Conservation (phyloP, 441 rosid species). For the Monsonia emarginata region DNA sequence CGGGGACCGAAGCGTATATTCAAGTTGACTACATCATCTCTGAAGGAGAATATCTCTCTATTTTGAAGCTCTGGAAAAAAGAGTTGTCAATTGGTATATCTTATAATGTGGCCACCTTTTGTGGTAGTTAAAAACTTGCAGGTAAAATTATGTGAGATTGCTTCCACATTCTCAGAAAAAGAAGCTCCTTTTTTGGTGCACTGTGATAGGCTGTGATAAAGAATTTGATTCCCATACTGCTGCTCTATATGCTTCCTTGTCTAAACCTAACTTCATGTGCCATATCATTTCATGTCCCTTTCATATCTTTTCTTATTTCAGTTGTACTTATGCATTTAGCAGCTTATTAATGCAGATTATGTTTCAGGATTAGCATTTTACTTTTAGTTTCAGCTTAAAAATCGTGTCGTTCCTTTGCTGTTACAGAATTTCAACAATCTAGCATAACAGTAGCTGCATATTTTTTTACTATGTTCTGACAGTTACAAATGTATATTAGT, state of each 20-base stretch:
- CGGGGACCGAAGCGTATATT: neutral
- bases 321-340: neutral
- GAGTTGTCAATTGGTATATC: neutral
- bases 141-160: neutral
- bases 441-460: neutral
- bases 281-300: neutral
- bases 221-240: neutral
- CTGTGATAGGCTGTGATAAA: neutral
- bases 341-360: neutral
- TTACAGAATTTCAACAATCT: too few species aligned
- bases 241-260: neutral
- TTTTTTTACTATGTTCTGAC: too few species aligned
- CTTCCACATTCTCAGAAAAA: neutral
- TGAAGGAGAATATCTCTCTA: neutral
- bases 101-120: neutral
- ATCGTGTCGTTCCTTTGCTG: too few species aligned
- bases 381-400: too few species aligned
- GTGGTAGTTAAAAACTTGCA: neutral
- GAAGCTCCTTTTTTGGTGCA: neutral
- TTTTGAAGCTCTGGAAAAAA: neutral
- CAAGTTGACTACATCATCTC: neutral
- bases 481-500: too few species aligned
- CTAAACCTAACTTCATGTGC: neutral
- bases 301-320: neutral
- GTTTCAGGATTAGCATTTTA: too few species aligned